phyloP scores from a whole-genome alignment of 306 rosid genomes.

The Astragalus membranaceus region DNA sequence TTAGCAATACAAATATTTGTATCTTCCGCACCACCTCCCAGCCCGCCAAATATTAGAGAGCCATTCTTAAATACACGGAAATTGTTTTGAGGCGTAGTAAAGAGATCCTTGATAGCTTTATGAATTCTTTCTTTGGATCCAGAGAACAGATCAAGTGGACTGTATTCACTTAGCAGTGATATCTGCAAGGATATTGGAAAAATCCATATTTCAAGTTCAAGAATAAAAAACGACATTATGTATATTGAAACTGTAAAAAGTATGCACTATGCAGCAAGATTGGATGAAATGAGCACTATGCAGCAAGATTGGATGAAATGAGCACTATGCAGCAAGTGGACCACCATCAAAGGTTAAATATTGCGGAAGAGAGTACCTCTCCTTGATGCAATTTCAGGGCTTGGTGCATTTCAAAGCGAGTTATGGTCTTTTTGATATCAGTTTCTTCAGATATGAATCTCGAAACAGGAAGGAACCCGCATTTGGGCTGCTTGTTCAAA shows the following conservation, averaged over 20 bases:
- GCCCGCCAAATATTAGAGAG: slow-evolving; percentile 71
- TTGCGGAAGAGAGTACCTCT: slow-evolving; percentile 44
- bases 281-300: slow-evolving; percentile 1
- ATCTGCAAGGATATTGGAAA: slow-evolving; percentile 44
- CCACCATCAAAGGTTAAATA: neutral
- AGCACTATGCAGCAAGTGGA: neutral
- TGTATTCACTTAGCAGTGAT: slow-evolving; percentile 61
- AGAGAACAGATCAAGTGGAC: slow-evolving; percentile 87
- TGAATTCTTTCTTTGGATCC: slow-evolving; percentile 69
- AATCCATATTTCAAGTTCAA: slow-evolving; percentile 11
- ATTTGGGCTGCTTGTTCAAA: slow-evolving; percentile 63
- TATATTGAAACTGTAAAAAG: neutral
- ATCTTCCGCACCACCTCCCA: slow-evolving; percentile 66
- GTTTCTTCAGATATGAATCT: slow-evolving; percentile 65
- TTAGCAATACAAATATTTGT: slow-evolving; percentile 44
- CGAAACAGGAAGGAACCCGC: slow-evolving; percentile 89
- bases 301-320: slow-evolving; percentile 3
- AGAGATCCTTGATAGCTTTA: slow-evolving; percentile 74
- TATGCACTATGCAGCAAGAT: neutral
- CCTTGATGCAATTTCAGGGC: slow-evolving; percentile 73
- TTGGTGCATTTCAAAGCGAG: slow-evolving; percentile 96
- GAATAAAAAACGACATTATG: neutral
- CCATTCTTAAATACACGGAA: slow-evolving; percentile 87
- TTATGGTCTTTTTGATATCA: slow-evolving; percentile 50
- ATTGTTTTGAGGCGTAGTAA: slow-evolving; percentile 86